Base-by-base conservation (phyloP, 768 basidiomycete species). In the Gautieria morchelliformis region DNA sequence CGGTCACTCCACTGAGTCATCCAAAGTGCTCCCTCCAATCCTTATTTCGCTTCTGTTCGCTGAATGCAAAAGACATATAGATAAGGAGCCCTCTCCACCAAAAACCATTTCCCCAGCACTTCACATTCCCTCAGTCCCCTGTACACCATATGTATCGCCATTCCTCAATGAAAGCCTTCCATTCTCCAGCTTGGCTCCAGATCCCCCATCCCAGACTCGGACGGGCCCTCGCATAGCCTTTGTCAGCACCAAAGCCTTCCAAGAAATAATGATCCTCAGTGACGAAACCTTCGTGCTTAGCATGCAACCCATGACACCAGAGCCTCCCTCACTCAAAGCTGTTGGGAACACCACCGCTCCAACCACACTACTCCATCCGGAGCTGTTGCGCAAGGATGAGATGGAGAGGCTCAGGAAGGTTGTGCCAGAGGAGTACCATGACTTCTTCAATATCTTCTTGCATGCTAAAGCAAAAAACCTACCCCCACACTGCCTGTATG, bases 341-440 rank as follows among this genome's bases (percentile, higher is more conserved):
- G 39, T 40, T 17, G 39, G 39, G 9, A 40, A 40, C 17, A 9
- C 9, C 9, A 9, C 39, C 39, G 39, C 39, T 9, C 39, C 39
- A 40, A 40, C 39, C 9, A 40, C 39, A 40, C 9, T 17, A 9
- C 17, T 40, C 9, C 39, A 40, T 40, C 9, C 39, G 9, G 39
- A 40, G 17, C 39, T 17, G 9, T 17, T 40, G 9, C 39, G 9
- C 39, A 9, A 9, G 9, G 39, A 40, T 40, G 39, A 40, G 17
- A 17, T 17, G 17, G 39, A 40, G 17, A 40, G 9, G 39, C 39
- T 40, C 9, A 17, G 17, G 9, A 40, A 40, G 39, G 39, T 40
- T 40, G 53, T 72, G 11, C 71, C 69, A 5, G 61, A 65, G 27
- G n/a, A n/a, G n/a, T n/a, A n/a, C n/a, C n/a, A n/a, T n/a, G n/a